Evolutionary conservation across 805 yeast species (phyloP).

Genomic region (Debaryomyces prosopidis): DNA sequence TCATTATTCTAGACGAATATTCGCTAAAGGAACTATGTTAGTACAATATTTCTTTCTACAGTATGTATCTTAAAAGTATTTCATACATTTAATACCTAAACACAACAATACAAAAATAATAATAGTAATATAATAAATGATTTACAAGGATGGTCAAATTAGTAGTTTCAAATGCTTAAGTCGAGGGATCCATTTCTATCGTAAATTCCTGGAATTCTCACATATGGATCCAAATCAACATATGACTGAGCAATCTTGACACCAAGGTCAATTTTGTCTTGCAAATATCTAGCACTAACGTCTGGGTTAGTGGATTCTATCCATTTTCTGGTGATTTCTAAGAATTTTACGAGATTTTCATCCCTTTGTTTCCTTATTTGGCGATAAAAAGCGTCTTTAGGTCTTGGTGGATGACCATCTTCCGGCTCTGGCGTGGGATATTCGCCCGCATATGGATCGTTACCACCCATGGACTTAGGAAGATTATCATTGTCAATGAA

Average conservation of each 20-base stretch:
- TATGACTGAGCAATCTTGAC: conserved; percentile 61
- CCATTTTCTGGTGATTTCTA: conserved; percentile 76
- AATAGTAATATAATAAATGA: background rate
- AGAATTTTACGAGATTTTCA: conserved; percentile 51
- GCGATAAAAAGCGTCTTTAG: conserved; percentile 42
- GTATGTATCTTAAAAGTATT: no score
- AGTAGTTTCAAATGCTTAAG: background rate
- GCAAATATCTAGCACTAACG: conserved; percentile 48
- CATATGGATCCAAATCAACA: conserved; percentile 71
- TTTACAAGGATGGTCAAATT: background rate
- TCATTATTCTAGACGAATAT: no score
- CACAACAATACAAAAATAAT: background rate
- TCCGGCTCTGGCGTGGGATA: conserved; percentile 6
- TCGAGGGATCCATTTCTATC: conserved; percentile 66
- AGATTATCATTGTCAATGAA: conserved; percentile 57
- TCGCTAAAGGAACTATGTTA: no score
- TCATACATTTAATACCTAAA: background rate
- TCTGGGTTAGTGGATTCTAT: conserved; percentile 58
- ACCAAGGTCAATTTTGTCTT: conserved; percentile 56
- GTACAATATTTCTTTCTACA: no score
- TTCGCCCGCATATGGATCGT: conserved; percentile 26
- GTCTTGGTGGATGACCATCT: conserved; percentile 8
- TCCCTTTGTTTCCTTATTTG: conserved; percentile 53
- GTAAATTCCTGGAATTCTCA: conserved; percentile 74
- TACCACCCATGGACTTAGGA: conserved; percentile 72